A percentile compares a stretch with the other conserved stretches of the same genome.
phyloP scores from a whole-genome alignment of 1,284 basidiomycete species.

The Cutaneotrichosporon daszewskae region DNA sequence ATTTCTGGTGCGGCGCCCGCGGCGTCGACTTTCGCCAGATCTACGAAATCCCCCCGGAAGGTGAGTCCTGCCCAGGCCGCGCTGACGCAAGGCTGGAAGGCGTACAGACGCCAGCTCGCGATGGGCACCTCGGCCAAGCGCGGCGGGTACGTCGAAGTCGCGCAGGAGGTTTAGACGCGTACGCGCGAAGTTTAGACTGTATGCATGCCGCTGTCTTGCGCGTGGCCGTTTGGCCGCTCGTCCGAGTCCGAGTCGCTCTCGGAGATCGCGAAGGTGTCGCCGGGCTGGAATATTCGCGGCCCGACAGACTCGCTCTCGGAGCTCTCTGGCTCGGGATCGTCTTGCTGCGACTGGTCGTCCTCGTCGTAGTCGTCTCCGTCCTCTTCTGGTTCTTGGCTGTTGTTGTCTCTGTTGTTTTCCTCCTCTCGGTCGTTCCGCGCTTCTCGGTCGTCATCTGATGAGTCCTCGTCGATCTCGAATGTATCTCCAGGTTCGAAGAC shows the following conservation, averaged over 20 bases:
- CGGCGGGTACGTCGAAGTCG: conserved; percentile 32
- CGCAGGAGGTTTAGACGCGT: conserved; percentile 22
- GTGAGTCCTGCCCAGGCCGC: conserved; percentile 31
- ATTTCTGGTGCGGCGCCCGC: conserved; percentile 86
- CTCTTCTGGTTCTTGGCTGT: not conserved
- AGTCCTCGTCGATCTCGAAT: not conserved
- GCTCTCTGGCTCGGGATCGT: too few relatives aligned
- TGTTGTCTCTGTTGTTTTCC: not conserved
- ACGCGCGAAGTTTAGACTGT: not conserved
- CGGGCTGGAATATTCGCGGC: too few relatives aligned
- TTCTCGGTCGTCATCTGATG: not conserved
- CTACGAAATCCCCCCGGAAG: conserved; percentile 82
- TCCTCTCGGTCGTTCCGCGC: too few relatives aligned
- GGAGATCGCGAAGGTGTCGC: too few relatives aligned
- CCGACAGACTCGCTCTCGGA: not conserved
- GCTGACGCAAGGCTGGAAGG: conserved; percentile 30
- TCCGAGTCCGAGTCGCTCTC: too few relatives aligned
- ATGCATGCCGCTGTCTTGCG: too few relatives aligned
- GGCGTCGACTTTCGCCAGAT: conserved; percentile 83
- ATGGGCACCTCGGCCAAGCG: too few relatives aligned
- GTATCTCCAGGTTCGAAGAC: too few relatives aligned
- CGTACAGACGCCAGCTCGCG: conserved; percentile 33
- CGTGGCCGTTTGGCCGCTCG: too few relatives aligned
- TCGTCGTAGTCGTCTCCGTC: not conserved
- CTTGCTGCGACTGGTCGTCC: too few relatives aligned